Evolutionary conservation across 2,329 filamentous ascomycete species (phyloP), one percentile per base, ranked within the genome.

Genomic region (Aspergillus melleus): DNA sequence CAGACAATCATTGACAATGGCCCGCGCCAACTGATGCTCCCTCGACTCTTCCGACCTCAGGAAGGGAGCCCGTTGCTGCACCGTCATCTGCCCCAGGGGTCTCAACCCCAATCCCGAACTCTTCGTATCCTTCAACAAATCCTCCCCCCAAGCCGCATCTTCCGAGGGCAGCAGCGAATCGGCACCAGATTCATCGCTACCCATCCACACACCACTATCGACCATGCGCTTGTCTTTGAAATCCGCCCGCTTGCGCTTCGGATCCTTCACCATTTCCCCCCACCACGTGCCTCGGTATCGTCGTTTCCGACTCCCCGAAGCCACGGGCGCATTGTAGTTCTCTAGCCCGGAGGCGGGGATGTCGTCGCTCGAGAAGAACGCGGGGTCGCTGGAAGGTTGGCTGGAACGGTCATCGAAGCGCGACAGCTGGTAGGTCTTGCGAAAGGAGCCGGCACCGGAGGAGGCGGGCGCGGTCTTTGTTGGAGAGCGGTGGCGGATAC

Each of bases 151-250:
- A 12, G 56, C 58, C 16, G 70, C 66, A 71, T 77, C 76, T 54
- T 74, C 73, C 4, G 72, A 75, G 1, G 68, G 62, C 49, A 76
- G 67, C 49, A 74, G 67, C 44, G 71, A 69, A 6, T 72, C 71
- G 2, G 68, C 70, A 3, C 66, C 69, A 9, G 76, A 76, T 59
- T 78, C 76, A 65, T 81, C 79, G 64, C 78, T 80, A 2, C 74
- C 77, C 77, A 81, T 79, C 74, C 78, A 81, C 11, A 81, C 77
- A 59, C 79, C 79, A 66, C 77, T 79, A 59, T 81, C 79, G 29
- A 79, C 68, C 61, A 79, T 68, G 22, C 79, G 70, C 66, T 78
- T 79, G 32, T 75, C 73, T 63, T 76, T 79, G 49, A 80, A 80
- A 44, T 76, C 74, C 3, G 72, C 73, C 58, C 78, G 70, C 63